Base-by-base conservation (phyloP, 768 basidiomycete species). In the Strobilomyces dryophilus region DNA sequence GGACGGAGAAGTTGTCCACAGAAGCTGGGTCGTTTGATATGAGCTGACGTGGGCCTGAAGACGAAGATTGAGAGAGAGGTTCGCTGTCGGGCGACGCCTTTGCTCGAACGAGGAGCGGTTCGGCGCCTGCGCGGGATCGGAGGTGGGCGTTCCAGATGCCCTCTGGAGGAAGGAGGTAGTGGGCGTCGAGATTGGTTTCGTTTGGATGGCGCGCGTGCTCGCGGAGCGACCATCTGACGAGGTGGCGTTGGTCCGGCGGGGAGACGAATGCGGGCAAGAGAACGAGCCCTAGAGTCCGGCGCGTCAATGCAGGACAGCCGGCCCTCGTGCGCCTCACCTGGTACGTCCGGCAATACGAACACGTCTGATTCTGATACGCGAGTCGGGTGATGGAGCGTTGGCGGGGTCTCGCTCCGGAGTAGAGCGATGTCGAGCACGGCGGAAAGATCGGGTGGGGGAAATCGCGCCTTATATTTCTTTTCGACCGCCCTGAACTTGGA, bases 151-250 rank as follows among this genome's bases (percentile, higher is more conserved):
- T 80, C 93, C 95, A 99, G 21, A 98, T 68, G 12, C 94, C 90
- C 11, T 81, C 73, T 17, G 68, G 46, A 0, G 95, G 95, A 8
- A 97, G 74, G 40, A 74, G 43, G 62, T 95, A 97, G 67, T 98
- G 95, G 0, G 83, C 80, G 51, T 95, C 89, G 20, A 98, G 83
- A 60, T 93, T 95, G 0, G 92, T 95, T 51, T 89, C 85, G 65
- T 97, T 97, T 0, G 92, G 91, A 35, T 76, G 70, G 3, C 77
- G 76, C 1, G 94, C 87, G 60, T 95, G 92, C 18, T 86, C 79
- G 10, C 75, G 64, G 8, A 99, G 80, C 21, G 89, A 81, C 81
- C 90, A 89, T 50, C 70, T 71, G 24, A 90, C 76, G 5, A 98
- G 78, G 1, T 76, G 66, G 21, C 83, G 79, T 64, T 98, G 95